Conservation (phyloP, 495 filamentous ascomycete genomes). For the Pyronema domesticum region DNA sequence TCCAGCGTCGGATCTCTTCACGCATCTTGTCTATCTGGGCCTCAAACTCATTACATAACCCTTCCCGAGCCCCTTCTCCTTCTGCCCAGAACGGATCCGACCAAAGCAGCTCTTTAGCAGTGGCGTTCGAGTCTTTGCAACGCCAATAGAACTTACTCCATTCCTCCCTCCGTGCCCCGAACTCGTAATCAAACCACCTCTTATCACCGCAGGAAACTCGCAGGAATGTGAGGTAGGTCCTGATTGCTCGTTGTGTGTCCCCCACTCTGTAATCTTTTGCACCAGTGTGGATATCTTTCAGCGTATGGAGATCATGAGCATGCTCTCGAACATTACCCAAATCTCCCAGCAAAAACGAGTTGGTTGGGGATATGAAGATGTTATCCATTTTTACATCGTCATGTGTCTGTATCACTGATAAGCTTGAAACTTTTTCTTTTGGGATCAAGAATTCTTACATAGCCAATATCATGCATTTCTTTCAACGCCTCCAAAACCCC, state of each 20-base stretch:
- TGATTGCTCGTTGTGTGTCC: conserved; percentile 1
- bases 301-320: conserved; percentile 11
- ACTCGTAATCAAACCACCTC: conserved; percentile 2
- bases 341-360: conserved; percentile 19
- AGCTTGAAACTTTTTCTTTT: neutral
- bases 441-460: neutral
- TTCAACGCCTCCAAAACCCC: neutral
- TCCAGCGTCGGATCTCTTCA: neutral
- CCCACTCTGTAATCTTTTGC: neutral
- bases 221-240: conserved; percentile 6
- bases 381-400: conserved; percentile 24
- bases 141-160: conserved; percentile 5
- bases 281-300: neutral
- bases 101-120: neutral
- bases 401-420: conserved; percentile 10
- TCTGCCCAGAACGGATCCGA: neutral
- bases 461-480: conserved; percentile 6
- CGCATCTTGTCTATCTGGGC: neutral
- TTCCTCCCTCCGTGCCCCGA: neutral
- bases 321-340: conserved; percentile 20
- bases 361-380: conserved; percentile 10
- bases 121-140: neutral
- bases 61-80: neutral
- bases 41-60: neutral
- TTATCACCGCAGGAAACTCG: neutral